Base-by-base conservation (phyloP, 2,329 filamentous ascomycete genomes). In the Fusarium tjaetaba region DNA sequence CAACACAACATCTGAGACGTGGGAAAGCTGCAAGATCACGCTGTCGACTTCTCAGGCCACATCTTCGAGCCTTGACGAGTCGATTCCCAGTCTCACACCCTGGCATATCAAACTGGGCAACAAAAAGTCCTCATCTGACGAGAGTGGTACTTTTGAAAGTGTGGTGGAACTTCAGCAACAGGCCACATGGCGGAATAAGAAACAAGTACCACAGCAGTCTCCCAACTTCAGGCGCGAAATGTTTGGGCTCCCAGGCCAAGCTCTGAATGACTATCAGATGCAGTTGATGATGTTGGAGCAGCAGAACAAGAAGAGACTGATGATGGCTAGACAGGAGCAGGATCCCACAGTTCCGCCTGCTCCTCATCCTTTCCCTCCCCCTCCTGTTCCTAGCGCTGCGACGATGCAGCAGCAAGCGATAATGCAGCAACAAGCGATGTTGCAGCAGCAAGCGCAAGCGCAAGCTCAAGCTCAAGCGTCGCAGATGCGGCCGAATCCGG, bases 211-310 rank as follows among this genome's bases (percentile, higher is more conserved):
- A 15, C 52, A 49, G 5, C 68, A 68, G 51, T 18, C 22, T 14
- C 28, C 43, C 8, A 60, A 58, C 14, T 52, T 53, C 11, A 66
- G 64, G 30, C 48, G 32, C 34, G 61, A 57, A 15, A 69, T 62
- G 56, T 74, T 74, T 39, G 71, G 71, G 18, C 20, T 61, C 15
- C 41, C 48, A 16, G 26, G 26, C 11, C n/a, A 26, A 11, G 24
- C 18, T 7, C 46, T 46, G 15, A 18, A 39, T 18, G 93, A 96
- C 80, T 96, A 96, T 77, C 93, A 96, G 84, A 94, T 94, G 92
- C 93, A 96, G 81, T 84, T 96, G 79, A 95, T 95, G 93, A 83
- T 95, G 43, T 87, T 96, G 13, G 93, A 96, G 81, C 93, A 95
- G 82, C 93, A 96, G 82, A 96, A 96, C 77, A 95, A 95, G 86